Percentiles rank a stretch among this genome's conserved stretches.
Conservation (phyloP, 768 basidiomycete species). For the Leccinum barrowsii region DNA sequence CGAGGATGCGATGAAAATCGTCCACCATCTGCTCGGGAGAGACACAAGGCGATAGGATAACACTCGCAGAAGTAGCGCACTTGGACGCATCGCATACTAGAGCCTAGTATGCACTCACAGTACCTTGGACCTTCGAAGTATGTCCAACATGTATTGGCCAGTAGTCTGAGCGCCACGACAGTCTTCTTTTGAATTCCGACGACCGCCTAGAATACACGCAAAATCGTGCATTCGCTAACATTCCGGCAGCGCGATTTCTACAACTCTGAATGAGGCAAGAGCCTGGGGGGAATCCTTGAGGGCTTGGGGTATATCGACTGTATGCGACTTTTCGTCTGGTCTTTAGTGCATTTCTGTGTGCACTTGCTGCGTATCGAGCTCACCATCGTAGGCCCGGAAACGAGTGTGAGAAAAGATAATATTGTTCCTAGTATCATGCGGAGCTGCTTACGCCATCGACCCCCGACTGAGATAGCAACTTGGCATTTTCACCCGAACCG, state of each 20-base stretch:
- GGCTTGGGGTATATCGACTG: constrained; percentile 81
- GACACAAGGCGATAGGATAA: not conserved
- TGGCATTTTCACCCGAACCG: not conserved
- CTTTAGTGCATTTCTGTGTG: not conserved
- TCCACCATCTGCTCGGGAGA: not conserved
- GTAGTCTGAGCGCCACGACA: not conserved
- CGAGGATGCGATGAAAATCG: not conserved
- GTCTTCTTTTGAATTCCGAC: not conserved
- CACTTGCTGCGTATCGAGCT: constrained; percentile 4
- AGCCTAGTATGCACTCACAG: not conserved
- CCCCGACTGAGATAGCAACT: too few species aligned
- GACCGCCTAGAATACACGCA: not conserved
- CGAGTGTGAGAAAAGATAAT: not conserved
- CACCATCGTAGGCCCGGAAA: constrained; percentile 18
- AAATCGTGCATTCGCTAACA: not conserved
- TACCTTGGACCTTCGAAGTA: not conserved
- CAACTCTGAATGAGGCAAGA: not conserved
- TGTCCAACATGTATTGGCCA: not conserved
- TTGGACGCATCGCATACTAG: not conserved
- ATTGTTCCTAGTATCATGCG: too few species aligned
- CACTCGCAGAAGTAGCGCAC: not conserved
- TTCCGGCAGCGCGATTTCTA: not conserved
- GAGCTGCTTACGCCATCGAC: not conserved
- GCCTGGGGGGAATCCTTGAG: constrained; percentile 54
- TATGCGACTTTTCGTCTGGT: constrained; percentile 31